Base-by-base conservation (phyloP, 495 filamentous ascomycete genomes). In the Penicillium chermesinum region DNA sequence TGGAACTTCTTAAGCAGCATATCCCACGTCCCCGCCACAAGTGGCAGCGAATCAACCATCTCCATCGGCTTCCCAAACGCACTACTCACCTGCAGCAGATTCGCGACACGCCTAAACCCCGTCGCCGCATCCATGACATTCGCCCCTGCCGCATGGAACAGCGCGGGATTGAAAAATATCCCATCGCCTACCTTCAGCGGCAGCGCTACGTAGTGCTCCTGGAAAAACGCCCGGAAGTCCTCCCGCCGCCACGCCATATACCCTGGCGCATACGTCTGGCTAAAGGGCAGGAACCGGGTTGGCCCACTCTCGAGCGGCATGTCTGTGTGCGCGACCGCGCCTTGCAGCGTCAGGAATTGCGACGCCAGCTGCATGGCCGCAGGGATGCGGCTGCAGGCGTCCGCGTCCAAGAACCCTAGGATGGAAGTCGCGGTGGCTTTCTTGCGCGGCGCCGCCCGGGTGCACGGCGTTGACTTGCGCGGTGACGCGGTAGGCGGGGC, bases 51-150 rank as follows among this genome's bases (percentile, higher is more conserved):
- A 55, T 81, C 75, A 2, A 82, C 60, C 2, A 35, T 67, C 57
- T 82, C 78, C 78, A 82, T 82, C 9, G 75, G 63, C 48, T 78
- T 79, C n/a, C 77, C 79, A 59, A 82, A 69, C 7, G 76, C 76
- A 49, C 65, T 69, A 39, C 73, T 76, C 22, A 81, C 65, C 58
- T 81, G 79, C 49, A 80, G 35, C 27, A 81, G 56, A 55, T 80
- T 81, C 21, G 74, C 78, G 7, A 62, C 69, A 5, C 79, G 63
- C 17, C 72, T 52, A 38, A 77, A 67, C 8, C 71, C 68, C 3
- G 32, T 45, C 1, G 36, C 40, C 0, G 52, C 14, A 16, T 46
- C 44, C 41, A 65, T 78, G 12, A 57, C 47, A 55, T 82, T 82
- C 41, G 67, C 66, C 0, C 78, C 78, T 0, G 79, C 79, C 0